Percentiles rank a stretch among this genome's conserved stretches.
phyloP scores from a whole-genome alignment of 2,329 filamentous ascomycete genomes.

The Chaetomium globosum region DNA sequence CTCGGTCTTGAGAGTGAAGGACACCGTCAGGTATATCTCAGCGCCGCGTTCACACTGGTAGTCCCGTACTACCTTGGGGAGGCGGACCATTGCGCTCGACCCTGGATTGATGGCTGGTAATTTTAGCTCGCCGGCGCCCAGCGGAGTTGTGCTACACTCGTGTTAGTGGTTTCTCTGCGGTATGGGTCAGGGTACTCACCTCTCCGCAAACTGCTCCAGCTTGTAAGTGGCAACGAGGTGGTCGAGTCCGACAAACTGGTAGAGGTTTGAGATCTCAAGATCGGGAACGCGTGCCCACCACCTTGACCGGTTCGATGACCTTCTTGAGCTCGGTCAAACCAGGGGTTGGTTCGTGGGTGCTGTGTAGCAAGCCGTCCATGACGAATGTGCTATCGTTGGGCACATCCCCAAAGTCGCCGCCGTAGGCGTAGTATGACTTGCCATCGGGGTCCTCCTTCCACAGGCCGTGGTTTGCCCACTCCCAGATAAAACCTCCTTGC shows the following conservation, averaged over 20 bases:
- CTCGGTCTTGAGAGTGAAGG: constrained; percentile 47
- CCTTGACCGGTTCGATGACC: constrained; percentile 57
- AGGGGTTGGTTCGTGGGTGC: constrained; percentile 58
- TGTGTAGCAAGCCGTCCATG: constrained; percentile 61
- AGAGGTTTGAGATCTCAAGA: constrained; percentile 51
- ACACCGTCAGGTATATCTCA: constrained; percentile 52
- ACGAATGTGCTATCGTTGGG: constrained; percentile 65
- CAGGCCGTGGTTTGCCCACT: constrained; percentile 66
- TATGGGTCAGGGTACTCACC: constrained; percentile 40
- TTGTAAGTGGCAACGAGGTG: constrained; percentile 50
- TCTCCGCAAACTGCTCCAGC: constrained; percentile 47
- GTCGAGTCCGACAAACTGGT: constrained; percentile 52
- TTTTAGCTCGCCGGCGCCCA: constrained; percentile 45
- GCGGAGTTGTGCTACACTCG: constrained; percentile 33
- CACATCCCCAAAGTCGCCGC: constrained; percentile 63
- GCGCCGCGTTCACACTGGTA: constrained; percentile 38
- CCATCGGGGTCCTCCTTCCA: constrained; percentile 50
- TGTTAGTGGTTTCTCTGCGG: neutral
- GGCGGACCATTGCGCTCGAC: constrained; percentile 41
- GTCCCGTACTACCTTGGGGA: constrained; percentile 40
- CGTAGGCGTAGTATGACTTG: constrained; percentile 59
- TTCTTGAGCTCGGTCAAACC: constrained; percentile 61
- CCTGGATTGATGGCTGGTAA: constrained; percentile 49
- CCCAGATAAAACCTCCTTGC: constrained; percentile 69
- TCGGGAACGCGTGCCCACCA: constrained; percentile 44